Evolutionary conservation across 805 yeast species (phyloP), one percentile per base, ranked within the genome.

Genomic region (Ogataea dorogensis): DNA sequence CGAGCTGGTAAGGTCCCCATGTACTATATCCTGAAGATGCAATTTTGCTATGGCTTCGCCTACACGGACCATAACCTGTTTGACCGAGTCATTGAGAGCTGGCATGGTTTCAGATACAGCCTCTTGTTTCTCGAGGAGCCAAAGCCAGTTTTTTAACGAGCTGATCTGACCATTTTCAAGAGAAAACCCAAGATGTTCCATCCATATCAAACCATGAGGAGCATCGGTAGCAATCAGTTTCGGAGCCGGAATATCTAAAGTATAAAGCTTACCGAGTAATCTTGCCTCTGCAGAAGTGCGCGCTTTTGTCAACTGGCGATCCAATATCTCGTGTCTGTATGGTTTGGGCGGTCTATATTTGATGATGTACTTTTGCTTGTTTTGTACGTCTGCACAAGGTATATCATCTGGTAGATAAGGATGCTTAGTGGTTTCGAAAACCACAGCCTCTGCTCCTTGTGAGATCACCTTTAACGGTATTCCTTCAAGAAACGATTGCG

Each of bases 1-100:
- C 0, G 98, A 89, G 15, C 91, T 79, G 0, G 98, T 93, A 49
- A 93, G 67, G 57, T 93, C 98, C 1, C 98, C 98, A 60, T 93
- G 98, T 17, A 87, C 79, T 56, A 86, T 75, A 46, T 86, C 95
- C 44, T 76, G 69, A 46, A 71, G 53, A 60, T 93, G 98, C 50
- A 93, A 61, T 26, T 70, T 60, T 0, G 83, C 95, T 27, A 89
- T 71, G 40, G 77, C 72, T 28, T 59, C 46, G 1, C 97, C 95
- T 1, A 87, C 89, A 11, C 56, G 53, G 3, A 43, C 44, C 46
- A 85, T 56, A 3, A 79, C 65, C 1, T 46, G 43, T 41, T 70
- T 54, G 0, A 78, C 81, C 2, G 61, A 56, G 0, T 51, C 60
- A 24, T 57, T 46, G 0, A 54, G 40, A 2, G 59, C 59, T 4